phyloP scores from a whole-genome alignment of 495 filamentous ascomycete genomes.

The Aspergillus haitiensis region DNA sequence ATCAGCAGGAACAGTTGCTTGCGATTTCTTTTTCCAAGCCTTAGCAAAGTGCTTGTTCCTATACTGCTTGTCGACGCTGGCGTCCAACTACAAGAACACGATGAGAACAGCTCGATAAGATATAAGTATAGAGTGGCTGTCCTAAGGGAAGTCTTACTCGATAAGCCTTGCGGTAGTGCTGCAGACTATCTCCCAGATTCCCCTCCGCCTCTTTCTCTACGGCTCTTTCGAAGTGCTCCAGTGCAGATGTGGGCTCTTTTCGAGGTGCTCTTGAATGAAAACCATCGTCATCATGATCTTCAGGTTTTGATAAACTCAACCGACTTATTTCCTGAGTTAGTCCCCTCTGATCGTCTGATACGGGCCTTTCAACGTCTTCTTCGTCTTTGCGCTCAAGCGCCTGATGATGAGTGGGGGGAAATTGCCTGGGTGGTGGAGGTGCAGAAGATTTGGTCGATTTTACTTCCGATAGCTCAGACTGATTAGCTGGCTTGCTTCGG shows the following conservation, averaged over 20 bases:
- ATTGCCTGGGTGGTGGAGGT: conserved; percentile 27
- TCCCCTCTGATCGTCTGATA: conserved; percentile 42
- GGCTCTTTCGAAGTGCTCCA: conserved; percentile 92
- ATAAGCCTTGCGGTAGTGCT: conserved; percentile 87
- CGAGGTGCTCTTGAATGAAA: conserved; percentile 27
- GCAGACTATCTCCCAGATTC: conserved; percentile 84
- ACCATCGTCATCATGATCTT: conserved; percentile 31
- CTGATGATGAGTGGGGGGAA: conserved; percentile 39
- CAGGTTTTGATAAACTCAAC: conserved; percentile 29
- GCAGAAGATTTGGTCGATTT: conserved; percentile 28
- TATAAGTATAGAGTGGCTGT: conserved; percentile 21
- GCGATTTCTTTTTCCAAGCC: conserved; percentile 53
- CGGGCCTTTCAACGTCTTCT: conserved; percentile 37
- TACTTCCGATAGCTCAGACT: conserved; percentile 18
- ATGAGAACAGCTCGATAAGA: conserved; percentile 1
- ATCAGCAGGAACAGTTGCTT: conserved; percentile 55
- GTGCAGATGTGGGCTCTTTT: conserved; percentile 68
- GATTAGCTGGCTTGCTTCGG: conserved; percentile 39
- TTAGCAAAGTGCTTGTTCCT: conserved; percentile 83
- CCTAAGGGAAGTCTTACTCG: conserved; percentile 52
- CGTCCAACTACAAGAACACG: conserved; percentile 62
- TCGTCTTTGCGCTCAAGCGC: conserved; percentile 40
- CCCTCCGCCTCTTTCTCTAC: conserved; percentile 85
- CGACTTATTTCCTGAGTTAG: conserved; percentile 43
- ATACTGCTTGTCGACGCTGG: conserved; percentile 79